Evolutionary conservation across 2,329 filamentous ascomycete species (phyloP), one percentile per base, ranked within the genome.

Genomic region (Periglandula ipomoeae): DNA sequence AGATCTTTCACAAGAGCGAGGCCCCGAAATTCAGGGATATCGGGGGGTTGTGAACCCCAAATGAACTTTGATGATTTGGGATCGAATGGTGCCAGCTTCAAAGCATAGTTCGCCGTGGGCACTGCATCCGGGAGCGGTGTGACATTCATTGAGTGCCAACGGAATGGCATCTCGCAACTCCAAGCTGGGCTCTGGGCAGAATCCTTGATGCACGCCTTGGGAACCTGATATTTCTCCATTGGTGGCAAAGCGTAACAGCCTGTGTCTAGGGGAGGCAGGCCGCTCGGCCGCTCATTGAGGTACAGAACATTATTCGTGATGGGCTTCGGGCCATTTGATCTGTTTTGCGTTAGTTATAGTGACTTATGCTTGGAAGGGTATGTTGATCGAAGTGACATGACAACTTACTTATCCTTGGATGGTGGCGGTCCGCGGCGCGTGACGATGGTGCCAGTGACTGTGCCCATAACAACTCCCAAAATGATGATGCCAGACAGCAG

Each of bases 181-280:
- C 84, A 87, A 1, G 82, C 76, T 44, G 70, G 62, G n/a, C 70
- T 66, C 55, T 82, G 74, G 1, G 62, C 69, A 1, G 72, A 68
- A 49, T 83, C 71, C 27, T 70, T 70, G 51, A 87, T 70, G 59
- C 84, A 87, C 0, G 71, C 69, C 37, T 69, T 72, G 15, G 78
- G 74, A 2, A 69, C 67, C 47, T 71, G 69, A 47, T 70, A 72
- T 3, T 73, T 66, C 41, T 72, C 66, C 4, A 81, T 64, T 4
- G 76, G 73, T 15, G 79, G 75, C n/a, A 87, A 61, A 20, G 66
- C 65, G 53, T 68, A 87, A 0, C 65, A 69, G 2, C 84, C 84
- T 3, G 71, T 73, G 1, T 74, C 70, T 26, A 84, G 68, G 2
- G 71, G 59, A 23, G 72, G 66, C 19, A 85, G 67, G 44, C 73